Evolutionary conservation across 2,329 filamentous ascomycete species (phyloP).

Genomic region (Cadophora gregata): DNA sequence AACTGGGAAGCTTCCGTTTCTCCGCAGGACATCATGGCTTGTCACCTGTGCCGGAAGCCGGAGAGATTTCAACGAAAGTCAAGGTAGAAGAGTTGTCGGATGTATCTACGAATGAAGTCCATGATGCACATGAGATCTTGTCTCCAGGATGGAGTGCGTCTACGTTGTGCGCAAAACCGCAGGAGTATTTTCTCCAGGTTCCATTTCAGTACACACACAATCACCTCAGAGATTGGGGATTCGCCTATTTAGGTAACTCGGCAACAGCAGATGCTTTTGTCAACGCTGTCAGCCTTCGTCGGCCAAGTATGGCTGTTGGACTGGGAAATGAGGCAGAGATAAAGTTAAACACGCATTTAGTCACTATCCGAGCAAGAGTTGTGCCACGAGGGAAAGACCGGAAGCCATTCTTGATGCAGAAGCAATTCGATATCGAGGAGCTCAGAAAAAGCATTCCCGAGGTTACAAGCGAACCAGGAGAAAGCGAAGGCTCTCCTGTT

Average conservation of each 20-base stretch:
- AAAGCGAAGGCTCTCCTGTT: neutral
- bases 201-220: slow-evolving; percentile 43
- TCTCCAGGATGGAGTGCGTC: slow-evolving; percentile 15
- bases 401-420: slow-evolving; percentile 55
- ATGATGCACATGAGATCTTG: neutral
- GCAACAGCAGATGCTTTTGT: slow-evolving; percentile 54
- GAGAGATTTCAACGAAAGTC: slow-evolving; percentile 15
- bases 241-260: slow-evolving; percentile 50
- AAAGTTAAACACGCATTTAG: slow-evolving; percentile 16
- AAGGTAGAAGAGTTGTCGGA: slow-evolving; percentile 19
- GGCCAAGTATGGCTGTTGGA: slow-evolving; percentile 36
- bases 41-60: slow-evolving; percentile 27
- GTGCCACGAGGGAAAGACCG: slow-evolving; percentile 49
- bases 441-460: slow-evolving; percentile 54
- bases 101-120: slow-evolving; percentile 6
- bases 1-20: slow-evolving; percentile 33
- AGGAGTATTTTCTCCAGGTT: slow-evolving; percentile 29
- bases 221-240: slow-evolving; percentile 50
- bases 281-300: slow-evolving; percentile 50
- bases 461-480: slow-evolving; percentile 20
- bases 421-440: slow-evolving; percentile 56
- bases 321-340: slow-evolving; percentile 16
- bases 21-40: slow-evolving; percentile 18
- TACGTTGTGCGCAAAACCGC: slow-evolving; percentile 23
- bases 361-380: slow-evolving; percentile 53